Conservation (phyloP, 2,329 filamentous ascomycete species). For the Acephala macrosclerotiorum region DNA sequence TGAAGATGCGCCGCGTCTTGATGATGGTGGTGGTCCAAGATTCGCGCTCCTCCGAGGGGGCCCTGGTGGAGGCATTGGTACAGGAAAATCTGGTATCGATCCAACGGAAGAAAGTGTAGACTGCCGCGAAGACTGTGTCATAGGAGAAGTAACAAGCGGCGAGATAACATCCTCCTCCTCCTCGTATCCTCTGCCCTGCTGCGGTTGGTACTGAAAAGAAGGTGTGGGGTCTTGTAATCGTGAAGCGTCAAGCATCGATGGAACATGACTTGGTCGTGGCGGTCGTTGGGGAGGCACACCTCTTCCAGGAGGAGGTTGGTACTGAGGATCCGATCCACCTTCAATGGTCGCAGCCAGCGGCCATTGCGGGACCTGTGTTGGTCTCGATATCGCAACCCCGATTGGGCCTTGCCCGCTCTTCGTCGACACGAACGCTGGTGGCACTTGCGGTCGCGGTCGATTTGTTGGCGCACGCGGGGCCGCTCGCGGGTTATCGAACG, state of each 20-base stretch:
- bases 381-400: slow-evolving; percentile 56
- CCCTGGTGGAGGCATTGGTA: slow-evolving; percentile 34
- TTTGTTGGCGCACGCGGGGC: slow-evolving; percentile 28
- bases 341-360: slow-evolving; percentile 49
- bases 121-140: slow-evolving; percentile 58
- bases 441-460: slow-evolving; percentile 37
- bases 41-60: slow-evolving; percentile 56
- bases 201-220: slow-evolving; percentile 55
- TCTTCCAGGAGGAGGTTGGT: slow-evolving; percentile 58
- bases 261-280: slow-evolving; percentile 65
- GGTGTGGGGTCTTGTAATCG: slow-evolving; percentile 63
- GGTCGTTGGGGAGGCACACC: slow-evolving; percentile 64
- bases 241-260: slow-evolving; percentile 64
- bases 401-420: slow-evolving; percentile 35
- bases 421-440: slow-evolving; percentile 31
- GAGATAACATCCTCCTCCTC: slow-evolving; percentile 39
- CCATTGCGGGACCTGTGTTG: slow-evolving; percentile 60
- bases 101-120: slow-evolving; percentile 62
- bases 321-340: slow-evolving; percentile 46
- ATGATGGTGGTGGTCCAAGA: slow-evolving; percentile 66
- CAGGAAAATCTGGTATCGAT: slow-evolving; percentile 61
- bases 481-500: slow-evolving; percentile 28
- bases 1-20: slow-evolving; percentile 66
- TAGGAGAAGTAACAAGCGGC: slow-evolving; percentile 51
- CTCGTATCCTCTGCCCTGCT: slow-evolving; percentile 24